A percentile compares a stretch with the other conserved stretches of the same genome.
Conservation (phyloP, 108 stramenopile genomes). For the Nitzschia putrida region DNA sequence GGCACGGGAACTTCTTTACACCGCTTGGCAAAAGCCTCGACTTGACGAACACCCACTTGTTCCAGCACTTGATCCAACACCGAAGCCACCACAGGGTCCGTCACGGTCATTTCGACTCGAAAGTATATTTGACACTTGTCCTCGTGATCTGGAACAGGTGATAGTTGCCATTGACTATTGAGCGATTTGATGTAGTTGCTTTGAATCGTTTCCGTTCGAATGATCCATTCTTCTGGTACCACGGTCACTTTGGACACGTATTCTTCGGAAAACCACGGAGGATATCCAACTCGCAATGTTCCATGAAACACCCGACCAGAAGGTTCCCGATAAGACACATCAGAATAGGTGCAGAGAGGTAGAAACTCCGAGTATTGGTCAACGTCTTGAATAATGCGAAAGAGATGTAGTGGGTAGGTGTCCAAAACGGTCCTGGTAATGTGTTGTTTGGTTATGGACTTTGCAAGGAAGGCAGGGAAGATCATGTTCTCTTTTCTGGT, state of each 20-base stretch:
- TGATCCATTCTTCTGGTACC: slow-evolving; percentile 32
- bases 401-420: slow-evolving; percentile 64
- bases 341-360: slow-evolving; percentile 66
- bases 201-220: slow-evolving; percentile 67
- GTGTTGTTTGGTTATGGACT: slow-evolving; percentile 36
- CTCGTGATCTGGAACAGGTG: not conserved
- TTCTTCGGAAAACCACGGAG: slow-evolving; percentile 49
- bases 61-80: slow-evolving; percentile 56
- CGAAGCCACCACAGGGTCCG: slow-evolving; percentile 54
- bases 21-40: slow-evolving; percentile 66
- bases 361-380: slow-evolving; percentile 67
- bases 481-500: no score
- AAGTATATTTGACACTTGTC: slow-evolving; percentile 56
- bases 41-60: slow-evolving; percentile 63
- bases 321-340: slow-evolving; percentile 44
- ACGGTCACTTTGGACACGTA: slow-evolving; percentile 61
- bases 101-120: slow-evolving; percentile 69
- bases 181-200: slow-evolving; percentile 68
- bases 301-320: slow-evolving; percentile 68
- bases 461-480: not conserved
- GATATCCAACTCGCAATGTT: slow-evolving; percentile 59
- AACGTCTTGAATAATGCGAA: slow-evolving; percentile 74
- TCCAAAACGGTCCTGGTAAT: slow-evolving; percentile 22
- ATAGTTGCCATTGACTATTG: slow-evolving; percentile 64
- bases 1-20: slow-evolving; percentile 46